Conservation (phyloP, 1,139 yeast genomes). For the Hyphopichia khmerensis region DNA sequence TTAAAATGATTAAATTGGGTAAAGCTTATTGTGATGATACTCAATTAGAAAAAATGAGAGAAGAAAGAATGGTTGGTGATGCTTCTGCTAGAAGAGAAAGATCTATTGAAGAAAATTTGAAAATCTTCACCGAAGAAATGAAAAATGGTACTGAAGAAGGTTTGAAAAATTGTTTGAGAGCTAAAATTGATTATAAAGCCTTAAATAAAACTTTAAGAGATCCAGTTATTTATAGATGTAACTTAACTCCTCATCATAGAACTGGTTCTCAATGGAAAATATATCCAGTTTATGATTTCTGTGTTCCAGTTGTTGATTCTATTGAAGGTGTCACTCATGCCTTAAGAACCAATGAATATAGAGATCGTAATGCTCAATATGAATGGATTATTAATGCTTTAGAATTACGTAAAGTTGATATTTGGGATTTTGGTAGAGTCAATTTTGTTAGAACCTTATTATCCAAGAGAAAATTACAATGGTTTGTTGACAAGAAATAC, state of each 20-base stretch:
- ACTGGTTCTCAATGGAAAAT: constrained; percentile 90
- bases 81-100: constrained; percentile 89
- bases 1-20: constrained; percentile 87
- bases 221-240: constrained; percentile 95
- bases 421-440: constrained; percentile 97
- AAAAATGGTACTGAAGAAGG: constrained; percentile 90
- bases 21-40: constrained; percentile 97
- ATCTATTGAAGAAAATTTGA: constrained; percentile 84
- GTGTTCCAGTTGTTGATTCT: constrained; percentile 94
- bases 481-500: constrained; percentile 90
- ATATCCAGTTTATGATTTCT: constrained; percentile 97
- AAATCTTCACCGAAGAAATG: constrained; percentile 86
- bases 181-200: constrained; percentile 88
- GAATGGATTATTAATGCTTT: constrained; percentile 90
- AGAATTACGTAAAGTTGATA: constrained; percentile 82
- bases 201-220: constrained; percentile 93
- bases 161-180: constrained; percentile 85
- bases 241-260: constrained; percentile 94
- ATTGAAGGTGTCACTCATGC: constrained; percentile 97
- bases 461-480: constrained; percentile 95
- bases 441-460: constrained; percentile 92
- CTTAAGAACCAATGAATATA: constrained; percentile 93
- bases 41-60: constrained; percentile 91
- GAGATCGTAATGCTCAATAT: constrained; percentile 97
- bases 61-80: constrained; percentile 96